Base-by-base conservation (phyloP, 805 yeast species). In the Ogataea henricii region DNA sequence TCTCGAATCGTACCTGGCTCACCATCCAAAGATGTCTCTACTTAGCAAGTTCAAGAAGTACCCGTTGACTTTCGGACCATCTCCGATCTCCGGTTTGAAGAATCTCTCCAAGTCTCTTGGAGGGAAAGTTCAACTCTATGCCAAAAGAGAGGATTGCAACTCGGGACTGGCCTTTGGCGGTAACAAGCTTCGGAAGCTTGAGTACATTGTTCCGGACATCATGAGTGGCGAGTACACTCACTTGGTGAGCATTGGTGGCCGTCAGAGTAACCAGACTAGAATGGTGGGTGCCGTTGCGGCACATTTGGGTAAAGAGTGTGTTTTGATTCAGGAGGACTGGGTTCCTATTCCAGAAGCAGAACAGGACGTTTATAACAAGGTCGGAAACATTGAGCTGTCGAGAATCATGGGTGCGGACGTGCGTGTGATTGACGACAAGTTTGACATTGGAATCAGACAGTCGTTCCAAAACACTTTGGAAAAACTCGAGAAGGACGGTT, bases 331-430 rank as follows among this genome's bases (percentile, higher is more conserved):
- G 44, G 70, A 66, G 56, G 61, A 63, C 46, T 66, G 70, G 70
- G 70, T 66, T 21, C 68, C 66, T 38, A 62, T 63, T 53, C 64
- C 67, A 23, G 68, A 65, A 29, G 62, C 64, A 33, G 66, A 62
- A 41, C 50, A 53, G 48, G 47, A 43, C 13, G 54, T 54, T 26
- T 66, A 66, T 40, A 70, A 66, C 49, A 63, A 62, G 33, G 70
- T 66, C 42, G 70, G 70, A 46, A 66, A 66, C 41, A 65, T 66
- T 43, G 69, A 67, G 49, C 62, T 67, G 17, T 66, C 71, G 13
- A 57, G 71, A 47, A 66, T 66, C 38, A 56, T 66, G 62, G 71
- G 71, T 39, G 71, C 69, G 40, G 69, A 66, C 52, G 69, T 66
- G 16, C 56, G 67, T 43, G 53, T 67, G 21, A 67, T 66, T 40